Conservation (phyloP, 2,329 filamentous ascomycete genomes). For the Aspergillus texensis region DNA sequence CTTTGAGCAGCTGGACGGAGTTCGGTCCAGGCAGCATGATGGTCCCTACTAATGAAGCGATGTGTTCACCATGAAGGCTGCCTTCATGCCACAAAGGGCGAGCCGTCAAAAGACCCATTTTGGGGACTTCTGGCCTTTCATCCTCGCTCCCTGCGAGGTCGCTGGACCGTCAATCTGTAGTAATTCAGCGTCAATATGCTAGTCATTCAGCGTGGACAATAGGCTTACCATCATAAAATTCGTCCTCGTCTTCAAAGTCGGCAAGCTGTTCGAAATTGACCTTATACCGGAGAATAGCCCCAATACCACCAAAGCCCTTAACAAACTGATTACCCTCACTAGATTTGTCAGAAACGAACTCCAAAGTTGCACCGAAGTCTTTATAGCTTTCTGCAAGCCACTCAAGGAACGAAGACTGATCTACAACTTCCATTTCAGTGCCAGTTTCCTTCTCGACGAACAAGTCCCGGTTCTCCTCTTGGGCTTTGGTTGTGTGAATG, state of each 20-base stretch:
- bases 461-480: conserved; percentile 75
- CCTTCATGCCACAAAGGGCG: conserved; percentile 45
- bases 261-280: conserved; percentile 99
- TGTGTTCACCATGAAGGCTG: conserved; percentile 37
- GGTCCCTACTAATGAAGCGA: conserved; percentile 35
- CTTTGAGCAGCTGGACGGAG: conserved; percentile 43
- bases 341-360: conserved; percentile 96
- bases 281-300: conserved; percentile 96
- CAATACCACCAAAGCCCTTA: conserved; percentile 98
- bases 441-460: conserved; percentile 97
- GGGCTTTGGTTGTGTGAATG: conserved; percentile 84
- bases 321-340: conserved; percentile 99
- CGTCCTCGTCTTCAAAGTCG: conserved; percentile 86
- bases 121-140: conserved; percentile 64
- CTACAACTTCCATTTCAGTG: conserved; percentile 93
- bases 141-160: conserved; percentile 88
- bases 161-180: conserved; percentile 82
- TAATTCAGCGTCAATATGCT: neutral
- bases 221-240: conserved; percentile 75
- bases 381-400: conserved; percentile 99
- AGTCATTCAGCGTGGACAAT: too few relatives aligned
- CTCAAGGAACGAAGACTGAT: conserved; percentile 92
- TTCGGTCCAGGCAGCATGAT: conserved; percentile 34
- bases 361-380: conserved; percentile 91
- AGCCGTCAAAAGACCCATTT: conserved; percentile 59